These are phyloP conservation scores for Ochetophila trinervis DNA, from an alignment of 306 rosid species.

Conservation along the genomic window DNA sequence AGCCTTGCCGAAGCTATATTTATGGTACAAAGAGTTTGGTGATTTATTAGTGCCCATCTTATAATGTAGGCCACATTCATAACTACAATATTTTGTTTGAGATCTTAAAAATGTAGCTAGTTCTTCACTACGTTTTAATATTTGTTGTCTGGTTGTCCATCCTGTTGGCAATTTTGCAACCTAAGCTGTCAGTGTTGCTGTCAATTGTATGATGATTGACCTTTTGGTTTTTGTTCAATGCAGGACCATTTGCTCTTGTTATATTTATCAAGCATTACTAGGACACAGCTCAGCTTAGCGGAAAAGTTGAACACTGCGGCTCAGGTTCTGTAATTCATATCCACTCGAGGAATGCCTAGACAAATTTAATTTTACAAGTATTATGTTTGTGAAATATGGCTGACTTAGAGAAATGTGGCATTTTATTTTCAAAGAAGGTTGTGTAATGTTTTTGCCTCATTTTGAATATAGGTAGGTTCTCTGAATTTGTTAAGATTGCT, in stretches of 20 bases:
- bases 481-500: conserved; percentile 11
- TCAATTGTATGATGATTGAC: neutral
- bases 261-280: conserved; percentile 82
- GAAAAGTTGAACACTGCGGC: conserved; percentile 97
- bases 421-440: conserved; percentile 5
- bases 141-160: neutral
- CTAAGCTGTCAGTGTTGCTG: neutral
- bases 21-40: neutral
- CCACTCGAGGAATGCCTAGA: conserved; percentile 1
- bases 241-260: conserved; percentile 86
- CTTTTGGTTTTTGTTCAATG: neutral
- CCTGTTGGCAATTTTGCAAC: neutral
- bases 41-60: neutral
- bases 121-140: neutral
- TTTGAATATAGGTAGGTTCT: conserved; percentile 25
- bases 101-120: too few relatives aligned
- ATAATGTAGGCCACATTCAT: neutral
- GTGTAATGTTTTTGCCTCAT: conserved; percentile 26
- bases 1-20: neutral
- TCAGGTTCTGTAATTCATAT: conserved; percentile 60
- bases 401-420: conserved; percentile 7
- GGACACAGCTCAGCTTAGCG: conserved; percentile 81
- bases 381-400: conserved; percentile 8
- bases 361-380: neutral
- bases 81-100: neutral